These are phyloP conservation scores for Heracleum sosnowskyi DNA, from an alignment of 129 eudicot genomes.

Conservation along the genomic window DNA sequence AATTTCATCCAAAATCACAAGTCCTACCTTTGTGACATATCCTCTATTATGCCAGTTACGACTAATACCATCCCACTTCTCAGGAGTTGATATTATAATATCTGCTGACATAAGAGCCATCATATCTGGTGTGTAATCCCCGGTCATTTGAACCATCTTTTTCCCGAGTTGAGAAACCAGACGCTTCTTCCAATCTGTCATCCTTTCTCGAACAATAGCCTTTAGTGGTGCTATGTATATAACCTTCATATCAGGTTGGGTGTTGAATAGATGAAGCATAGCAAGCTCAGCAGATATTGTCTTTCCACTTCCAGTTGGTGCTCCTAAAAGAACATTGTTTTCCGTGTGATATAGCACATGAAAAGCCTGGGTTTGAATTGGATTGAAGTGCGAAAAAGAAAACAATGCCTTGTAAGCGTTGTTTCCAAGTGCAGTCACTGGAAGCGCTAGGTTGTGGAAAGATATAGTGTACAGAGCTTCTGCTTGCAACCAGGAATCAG, in stretches of 20 bases:
- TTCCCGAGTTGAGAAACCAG: slow-evolving; percentile 89
- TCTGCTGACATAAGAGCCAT: slow-evolving; percentile 87
- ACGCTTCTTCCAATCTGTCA: slow-evolving; percentile 89
- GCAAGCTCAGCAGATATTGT: slow-evolving; percentile 99
- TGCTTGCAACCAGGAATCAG: slow-evolving; percentile 92
- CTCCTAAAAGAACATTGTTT: slow-evolving; percentile 82
- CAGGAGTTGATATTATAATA: slow-evolving; percentile 97
- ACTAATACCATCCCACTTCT: slow-evolving; percentile 99
- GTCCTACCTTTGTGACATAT: slow-evolving; percentile 97
- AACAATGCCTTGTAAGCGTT: slow-evolving; percentile 67
- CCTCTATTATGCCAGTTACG: slow-evolving; percentile 96
- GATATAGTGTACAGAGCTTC: slow-evolving; percentile 88
- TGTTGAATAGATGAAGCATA: slow-evolving; percentile 81
- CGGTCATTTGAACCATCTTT: slow-evolving; percentile 92
- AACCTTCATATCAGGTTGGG: slow-evolving; percentile 99
- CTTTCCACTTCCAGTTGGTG: slow-evolving; percentile 99
- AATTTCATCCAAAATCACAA: slow-evolving; percentile 92
- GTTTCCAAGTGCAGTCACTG: slow-evolving; percentile 90
- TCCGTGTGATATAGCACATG: slow-evolving; percentile 91
- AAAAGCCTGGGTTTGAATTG: slow-evolving; percentile 96
- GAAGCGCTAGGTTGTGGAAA: slow-evolving; percentile 76
- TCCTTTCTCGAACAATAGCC: slow-evolving; percentile 95
- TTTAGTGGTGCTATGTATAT: slow-evolving; percentile 92
- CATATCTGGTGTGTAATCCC: slow-evolving; percentile 92
- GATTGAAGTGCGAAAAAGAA: slow-evolving; percentile 91